Percentiles rank a stretch among this genome's conserved stretches.
phyloP scores from a whole-genome alignment of 2,329 filamentous ascomycete genomes.

The Plenodomus lindquistii region DNA sequence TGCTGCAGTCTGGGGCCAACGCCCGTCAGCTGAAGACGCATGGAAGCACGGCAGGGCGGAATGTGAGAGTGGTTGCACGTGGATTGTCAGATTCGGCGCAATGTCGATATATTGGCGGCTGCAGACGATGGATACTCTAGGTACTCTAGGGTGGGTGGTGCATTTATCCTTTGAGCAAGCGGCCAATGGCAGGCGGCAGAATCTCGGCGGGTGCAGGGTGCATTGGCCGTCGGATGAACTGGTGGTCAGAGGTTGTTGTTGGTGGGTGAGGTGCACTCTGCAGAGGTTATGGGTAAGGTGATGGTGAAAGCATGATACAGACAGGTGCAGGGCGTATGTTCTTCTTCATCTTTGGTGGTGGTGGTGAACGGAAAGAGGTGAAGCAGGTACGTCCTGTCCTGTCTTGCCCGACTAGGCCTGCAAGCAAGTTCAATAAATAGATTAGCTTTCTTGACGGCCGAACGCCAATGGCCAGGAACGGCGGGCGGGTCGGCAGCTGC shows the following conservation, averaged over 20 bases:
- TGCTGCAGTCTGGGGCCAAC: background rate
- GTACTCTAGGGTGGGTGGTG: too few relatives aligned
- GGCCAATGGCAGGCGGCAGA: constrained; percentile 7
- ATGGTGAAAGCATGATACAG: background rate
- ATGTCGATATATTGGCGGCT: constrained; percentile 18
- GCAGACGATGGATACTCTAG: constrained; percentile 6
- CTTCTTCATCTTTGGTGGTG: constrained; percentile 3
- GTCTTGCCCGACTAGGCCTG: background rate
- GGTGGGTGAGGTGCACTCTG: constrained; percentile 3
- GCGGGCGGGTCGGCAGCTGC: background rate
- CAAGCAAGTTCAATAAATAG: constrained; percentile 25
- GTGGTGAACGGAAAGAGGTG: background rate
- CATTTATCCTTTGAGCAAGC: constrained; percentile 9
- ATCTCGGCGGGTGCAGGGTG: constrained; percentile 6
- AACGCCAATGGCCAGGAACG: constrained; percentile 5
- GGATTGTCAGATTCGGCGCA: constrained; percentile 1
- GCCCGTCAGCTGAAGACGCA: background rate
- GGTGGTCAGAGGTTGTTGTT: background rate
- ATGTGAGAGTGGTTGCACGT: constrained; percentile 8
- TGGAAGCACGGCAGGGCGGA: constrained; percentile 1
- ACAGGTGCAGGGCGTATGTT: background rate
- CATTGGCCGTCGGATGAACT: background rate
- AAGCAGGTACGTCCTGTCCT: too few relatives aligned
- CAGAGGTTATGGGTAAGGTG: background rate
- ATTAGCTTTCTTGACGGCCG: constrained; percentile 12